Base-by-base conservation (phyloP, 1,139 yeast genomes). In the Kluyveromyces marxianus region DNA sequence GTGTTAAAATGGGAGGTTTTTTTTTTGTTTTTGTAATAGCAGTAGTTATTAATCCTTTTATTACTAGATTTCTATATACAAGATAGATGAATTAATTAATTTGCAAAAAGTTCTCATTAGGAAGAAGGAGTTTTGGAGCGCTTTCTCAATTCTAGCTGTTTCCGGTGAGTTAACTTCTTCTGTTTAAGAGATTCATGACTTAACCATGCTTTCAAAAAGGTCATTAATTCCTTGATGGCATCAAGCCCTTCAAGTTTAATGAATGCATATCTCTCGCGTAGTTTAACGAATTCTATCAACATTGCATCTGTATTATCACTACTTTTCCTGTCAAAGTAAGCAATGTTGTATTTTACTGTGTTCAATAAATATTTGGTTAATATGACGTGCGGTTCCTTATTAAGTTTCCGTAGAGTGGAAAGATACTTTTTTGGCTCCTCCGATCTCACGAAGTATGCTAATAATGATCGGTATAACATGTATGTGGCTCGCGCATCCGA, bases 391-490 rank as follows among this genome's bases (percentile, higher is more conserved):
- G 36, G 37, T 44, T 59, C 57, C 4, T 26, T 27, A 42, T 58
- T 53, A 60, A 63, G 58, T 25, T 58, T 55, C 24, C 44, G 46
- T 27, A 62, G 38, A 3, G 48, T 35, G 10, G 37, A 27, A 7
- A 50, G 39, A 39, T 57, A 58, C 4, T 45, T 40, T 6, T 46
- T 50, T 5, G 51, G 39, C 27, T 53, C 50, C 24, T 51, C 44
- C 21, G 37, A 38, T 35, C 56, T 46, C 2, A 58, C 48, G n/a
- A 54, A 45, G 1, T 54, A 26, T 44, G 53, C 54, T 27, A 58
- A 40, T 3, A 53, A 46, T 14, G 54, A 51, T 50, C 56, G 50
- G 37, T 60, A 59, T 41, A 50, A 56, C 33, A 54, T 46, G 35
- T 47, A 46, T 57, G 57, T 53, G 14, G 56, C 53, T 25, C 48